Evolutionary conservation across 1,284 basidiomycete species (phyloP), one percentile per base, ranked within the genome.

Genomic region (Rhodotorula sp.): DNA sequence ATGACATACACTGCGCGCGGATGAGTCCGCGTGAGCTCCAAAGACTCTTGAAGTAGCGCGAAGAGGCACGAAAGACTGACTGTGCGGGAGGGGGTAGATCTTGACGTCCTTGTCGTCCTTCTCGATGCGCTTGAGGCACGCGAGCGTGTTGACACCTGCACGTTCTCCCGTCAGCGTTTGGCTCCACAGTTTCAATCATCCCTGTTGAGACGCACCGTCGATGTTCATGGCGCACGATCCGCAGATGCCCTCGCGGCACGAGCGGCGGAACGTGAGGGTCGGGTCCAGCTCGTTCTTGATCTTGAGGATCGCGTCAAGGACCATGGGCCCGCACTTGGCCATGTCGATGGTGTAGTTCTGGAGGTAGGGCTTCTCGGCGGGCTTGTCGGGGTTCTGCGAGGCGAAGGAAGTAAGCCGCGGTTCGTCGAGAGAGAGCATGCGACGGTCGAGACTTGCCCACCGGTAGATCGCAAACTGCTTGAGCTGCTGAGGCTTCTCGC

Each of bases 161-260:
- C 10, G 13, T 7, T 1, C 19, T 17, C 44, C 4, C 44, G 44
- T 44, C 44, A 44, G 44, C 44, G n/a, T n/a, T n/a, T n/a, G n/a
- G n/a, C n/a, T n/a, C n/a, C n/a, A n/a, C n/a, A n/a, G n/a, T n/a
- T n/a, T n/a, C n/a, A n/a, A n/a, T n/a, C n/a, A n/a, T n/a, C n/a
- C n/a, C n/a, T n/a, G n/a, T n/a, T n/a, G n/a, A n/a, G n/a, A 65
- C 83, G 92, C 89, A 73, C 96, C 96, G 82, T 98, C 90, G 81
- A 98, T 93, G 87, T 98, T 98, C 96, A 99, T 97, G 72, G 96
- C 95, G 82, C 96, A 99, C 27, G 92, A 95, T 58, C 96, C 97
- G 80, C 97, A 98, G 80, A 98, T 99, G 73, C 96, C 96, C 85
- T 98, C 96, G 77, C 96, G 86, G 87, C 96, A 99, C 44, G 93